phyloP scores from a whole-genome alignment of 75 land plant species.

The Pinus taeda region DNA sequence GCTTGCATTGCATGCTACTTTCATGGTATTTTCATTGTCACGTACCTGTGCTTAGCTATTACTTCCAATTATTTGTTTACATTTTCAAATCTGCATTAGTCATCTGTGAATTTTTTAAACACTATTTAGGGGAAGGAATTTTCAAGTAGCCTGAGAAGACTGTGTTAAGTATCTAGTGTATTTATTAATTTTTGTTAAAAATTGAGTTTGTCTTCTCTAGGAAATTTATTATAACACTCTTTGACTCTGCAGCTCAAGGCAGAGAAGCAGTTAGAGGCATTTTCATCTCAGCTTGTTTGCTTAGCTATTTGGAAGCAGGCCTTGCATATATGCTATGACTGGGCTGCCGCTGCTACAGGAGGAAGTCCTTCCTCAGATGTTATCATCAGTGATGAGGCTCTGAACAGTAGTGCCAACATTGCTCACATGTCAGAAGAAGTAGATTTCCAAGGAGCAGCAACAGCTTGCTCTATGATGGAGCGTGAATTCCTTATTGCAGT shows the following conservation, averaged over 20 bases:
- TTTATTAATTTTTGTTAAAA: no score
- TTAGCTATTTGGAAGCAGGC: constrained; percentile 97
- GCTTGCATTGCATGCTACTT: no score
- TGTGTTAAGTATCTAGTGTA: no score
- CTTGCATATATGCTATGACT: constrained; percentile 70
- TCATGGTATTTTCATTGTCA: no score
- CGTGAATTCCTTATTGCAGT: constrained; percentile 79
- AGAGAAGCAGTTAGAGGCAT: constrained; percentile 66
- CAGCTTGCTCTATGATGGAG: constrained; percentile 57
- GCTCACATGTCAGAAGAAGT: constrained; percentile 4
- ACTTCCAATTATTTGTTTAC: no score
- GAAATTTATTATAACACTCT: not conserved
- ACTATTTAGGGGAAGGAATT: no score
- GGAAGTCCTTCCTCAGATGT: constrained; percentile 33
- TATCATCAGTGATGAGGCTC: not conserved
- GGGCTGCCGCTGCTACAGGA: constrained; percentile 66
- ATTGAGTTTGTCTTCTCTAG: not conserved
- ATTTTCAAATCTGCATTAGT: no score
- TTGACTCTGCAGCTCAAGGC: constrained; percentile 33
- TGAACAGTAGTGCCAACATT: not conserved
- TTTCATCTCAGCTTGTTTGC: constrained; percentile 85
- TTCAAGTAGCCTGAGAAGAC: no score
- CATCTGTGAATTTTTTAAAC: no score
- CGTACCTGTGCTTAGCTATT: no score
- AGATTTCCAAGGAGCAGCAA: constrained; percentile 33